Evolutionary conservation across 2,329 filamentous ascomycete species (phyloP), one percentile per base, ranked within the genome.

Genomic region (Orbilia blumenaviensis): DNA sequence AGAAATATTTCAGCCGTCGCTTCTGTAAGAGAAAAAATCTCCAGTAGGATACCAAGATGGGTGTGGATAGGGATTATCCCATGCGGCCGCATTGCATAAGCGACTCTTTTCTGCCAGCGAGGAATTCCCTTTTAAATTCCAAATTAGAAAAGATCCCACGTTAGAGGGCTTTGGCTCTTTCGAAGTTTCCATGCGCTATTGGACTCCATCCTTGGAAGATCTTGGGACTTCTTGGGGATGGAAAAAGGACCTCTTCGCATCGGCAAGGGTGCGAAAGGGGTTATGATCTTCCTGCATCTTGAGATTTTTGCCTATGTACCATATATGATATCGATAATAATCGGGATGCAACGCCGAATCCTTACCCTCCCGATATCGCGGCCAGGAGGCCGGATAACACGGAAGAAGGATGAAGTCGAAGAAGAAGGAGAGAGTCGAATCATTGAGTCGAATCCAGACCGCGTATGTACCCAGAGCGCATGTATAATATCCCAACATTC

Each of bases 71-170:
- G 50, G 66, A 68, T 60, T 60, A 41, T 61, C 32, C 66, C 66
- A 62, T 69, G 66, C 29, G 60, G 42, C 25, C 60, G 66, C 66
- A 69, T 68, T 69, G 66, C 66, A 62, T 69, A 62, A 69, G 66
- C 66, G 66, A 62, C 56, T 21, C 10, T 23, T 3, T 2, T 34
- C 5, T 48, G 56, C 54, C 54, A 61, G 18, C 52, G 48, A 69
- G 25, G 46, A 68, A n/a, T 32, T n/a, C 21, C 27, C 18, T 66
- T 38, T 25, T 27, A 54, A 66, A 68, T 48, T 50, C 41, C 52
- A 60, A 58, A 58, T 66, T 58, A 10, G 29, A 27, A 25, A 48
- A 63, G 50, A 34, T 34, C 36, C 60, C 41, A 48, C 60, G 16
- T 16, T 21, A 48, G 36, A 50, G n/a, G 50, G 12, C 7, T 34